Evolutionary conservation across 2,329 filamentous ascomycete species (phyloP), one percentile per base, ranked within the genome.

Genomic region (Paracorniculantispora psalliotae): DNA sequence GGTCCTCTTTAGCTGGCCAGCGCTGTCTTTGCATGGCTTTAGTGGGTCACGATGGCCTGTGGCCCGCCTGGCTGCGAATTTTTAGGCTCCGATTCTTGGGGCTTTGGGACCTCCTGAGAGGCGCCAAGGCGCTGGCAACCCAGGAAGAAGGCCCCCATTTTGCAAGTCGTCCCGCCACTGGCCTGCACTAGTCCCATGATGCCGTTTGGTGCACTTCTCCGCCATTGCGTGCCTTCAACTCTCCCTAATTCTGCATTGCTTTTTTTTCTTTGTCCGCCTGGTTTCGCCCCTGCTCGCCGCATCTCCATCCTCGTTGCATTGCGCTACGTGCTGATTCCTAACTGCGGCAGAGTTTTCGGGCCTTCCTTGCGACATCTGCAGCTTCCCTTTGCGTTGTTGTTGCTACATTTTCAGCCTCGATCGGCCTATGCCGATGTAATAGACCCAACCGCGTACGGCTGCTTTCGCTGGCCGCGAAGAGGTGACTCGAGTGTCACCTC

Each of bases 341-440:
- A n/a, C 46, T 43, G n/a, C 9, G 7, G 46, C 26, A 43, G 46
- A 57, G 19, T 43, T 49, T 50, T 43, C 37, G 35, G 23, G 17
- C 33, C 13, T 2, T n/a, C 26, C 19, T 7, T 12, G 17, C n/a
- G 10, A 19, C 17, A 2, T 25, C 39, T 2, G 33, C 19, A 19
- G 21, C 33, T 41, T 44, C 26, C 23, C 5, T 17, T n/a, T 13
- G 23, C 28, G 26, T 39, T n/a, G 15, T 26, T 21, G 19, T 17
- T 37, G 28, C 28, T 47, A 17, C 48, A 19, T 48, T 21, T 37
- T 30, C 25, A 48, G 25, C 48, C 19, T 43, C 48, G 41, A 47
- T 59, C 56, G 56, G 56, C 56, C 33, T 41, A 39, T 37, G 56
- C 56, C 56, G 56, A 59, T 59, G 56, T 59, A 39, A 59, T 46